phyloP scores from a whole-genome alignment of 176 grass and related monocot species.

The Zizania latifolia region DNA sequence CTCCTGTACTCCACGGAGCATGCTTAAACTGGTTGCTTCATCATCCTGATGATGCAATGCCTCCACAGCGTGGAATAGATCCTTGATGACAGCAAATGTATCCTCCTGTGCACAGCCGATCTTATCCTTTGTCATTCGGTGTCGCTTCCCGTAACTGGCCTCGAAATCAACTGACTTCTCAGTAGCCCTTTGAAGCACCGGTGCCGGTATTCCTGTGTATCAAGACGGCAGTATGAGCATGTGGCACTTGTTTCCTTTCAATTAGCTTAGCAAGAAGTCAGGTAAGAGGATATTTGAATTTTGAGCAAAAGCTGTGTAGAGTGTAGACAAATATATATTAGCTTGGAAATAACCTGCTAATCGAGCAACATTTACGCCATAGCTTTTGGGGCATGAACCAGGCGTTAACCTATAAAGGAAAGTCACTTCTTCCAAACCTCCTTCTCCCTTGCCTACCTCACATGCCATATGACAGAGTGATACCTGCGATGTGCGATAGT shows the following conservation, averaged over 20 bases:
- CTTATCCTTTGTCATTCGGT: not conserved
- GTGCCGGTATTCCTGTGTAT: constrained; percentile 67
- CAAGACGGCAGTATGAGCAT: constrained; percentile 15
- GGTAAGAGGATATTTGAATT: constrained; percentile 6
- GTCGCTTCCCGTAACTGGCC: no score
- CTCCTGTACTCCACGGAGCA: constrained; percentile 49
- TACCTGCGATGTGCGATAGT: constrained; percentile 48
- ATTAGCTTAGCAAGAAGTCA: not conserved
- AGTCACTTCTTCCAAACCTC: constrained; percentile 81
- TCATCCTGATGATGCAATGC: constrained; percentile 27
- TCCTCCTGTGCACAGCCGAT: constrained; percentile 10
- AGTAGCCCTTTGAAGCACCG: constrained; percentile 67
- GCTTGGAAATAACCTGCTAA: constrained; percentile 64
- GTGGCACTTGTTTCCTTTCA: no score
- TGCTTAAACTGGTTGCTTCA: constrained; percentile 28
- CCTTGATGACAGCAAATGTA: constrained; percentile 43
- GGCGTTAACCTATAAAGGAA: constrained; percentile 78
- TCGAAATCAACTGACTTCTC: no score
- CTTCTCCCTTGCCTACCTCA: constrained; percentile 54
- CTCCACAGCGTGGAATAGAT: no score
- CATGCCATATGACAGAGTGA: constrained; percentile 92
- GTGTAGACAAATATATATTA: constrained; percentile 4
- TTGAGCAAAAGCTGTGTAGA: not conserved
- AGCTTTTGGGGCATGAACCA: constrained; percentile 97
- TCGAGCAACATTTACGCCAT: constrained; percentile 94